Base-by-base conservation (phyloP, 352 stramenopile species). In the Phytophthora citrophthora region DNA sequence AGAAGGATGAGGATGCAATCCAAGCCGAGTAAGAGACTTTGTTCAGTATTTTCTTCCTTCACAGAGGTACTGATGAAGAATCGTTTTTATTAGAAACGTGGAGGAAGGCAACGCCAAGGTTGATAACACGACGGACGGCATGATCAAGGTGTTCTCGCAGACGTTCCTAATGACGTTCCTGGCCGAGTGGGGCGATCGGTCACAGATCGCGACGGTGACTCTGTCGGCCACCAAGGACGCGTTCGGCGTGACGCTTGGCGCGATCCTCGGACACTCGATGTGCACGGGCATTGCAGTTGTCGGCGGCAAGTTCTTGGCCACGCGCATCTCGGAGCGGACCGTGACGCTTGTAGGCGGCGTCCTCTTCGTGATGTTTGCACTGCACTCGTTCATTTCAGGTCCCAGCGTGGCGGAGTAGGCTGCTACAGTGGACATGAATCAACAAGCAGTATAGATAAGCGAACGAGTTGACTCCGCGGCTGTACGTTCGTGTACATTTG, bases 131-230 rank as follows among this genome's bases (percentile, higher is more conserved):
- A 57, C 59, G n/a, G 75, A 91, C 46, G 73, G 76, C 56, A 93
- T 91, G 81, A 89, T 95, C 41, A 74, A 93, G 56, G 82, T 98
- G 26, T 96, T 98, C 52, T 81, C 96, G 12, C 91, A 98, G 74
- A 89, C 96, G 34, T 98, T 99, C 65, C 93, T 97, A 41, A 89
- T 99, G 70, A 99, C 97, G 31, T 99, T 99, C 69, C 76, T 99
- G 53, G 97, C 98, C 0, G 97, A 99, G 75, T 99, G 97, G 97
- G 97, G 98, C 13, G 98, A 99, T 80, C 95, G 98, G 31, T 99
- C 95, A 27, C 97, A 99, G 73, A 99, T 99, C 73, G 98, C 98
- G 36, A 99, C 98, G 3, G 98, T 99, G 71, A 98, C 97, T 46
- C 76, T 99, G 49, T 97, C 95, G 24, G 93, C 97, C 2, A 95